These are phyloP conservation scores for Pseudogymnoascus sp. DNA, from an alignment of 2,329 filamentous ascomycete genomes.

Conservation along the genomic window DNA sequence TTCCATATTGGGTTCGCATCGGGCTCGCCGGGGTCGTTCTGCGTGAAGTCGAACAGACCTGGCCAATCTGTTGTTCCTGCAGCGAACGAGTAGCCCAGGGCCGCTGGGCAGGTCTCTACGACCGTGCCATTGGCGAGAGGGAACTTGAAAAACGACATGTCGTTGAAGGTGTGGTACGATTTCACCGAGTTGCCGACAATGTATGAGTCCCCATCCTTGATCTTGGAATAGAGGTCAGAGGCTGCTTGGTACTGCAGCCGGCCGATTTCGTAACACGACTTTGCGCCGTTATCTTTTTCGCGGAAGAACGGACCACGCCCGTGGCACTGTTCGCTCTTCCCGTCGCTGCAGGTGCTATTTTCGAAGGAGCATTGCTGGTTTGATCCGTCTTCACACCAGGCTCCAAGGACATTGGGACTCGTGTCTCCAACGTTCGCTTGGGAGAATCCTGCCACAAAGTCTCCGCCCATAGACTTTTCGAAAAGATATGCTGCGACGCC, in stretches of 20 bases:
- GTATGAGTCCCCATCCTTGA: constrained; percentile 30
- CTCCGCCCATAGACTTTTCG: constrained; percentile 58
- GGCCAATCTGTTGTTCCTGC: constrained; percentile 89
- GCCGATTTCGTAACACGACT: constrained; percentile 70
- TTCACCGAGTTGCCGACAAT: constrained; percentile 62
- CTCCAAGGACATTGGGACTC: constrained; percentile 77
- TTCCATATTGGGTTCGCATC: constrained; percentile 64
- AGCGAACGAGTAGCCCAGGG: constrained; percentile 86
- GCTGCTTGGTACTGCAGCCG: constrained; percentile 62
- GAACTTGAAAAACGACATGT: constrained; percentile 73
- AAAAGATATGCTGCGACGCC: constrained; percentile 82
- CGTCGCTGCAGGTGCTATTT: constrained; percentile 75
- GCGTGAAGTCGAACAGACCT: constrained; percentile 87
- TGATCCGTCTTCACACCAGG: constrained; percentile 82
- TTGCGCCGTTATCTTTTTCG: constrained; percentile 61
- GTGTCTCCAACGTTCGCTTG: constrained; percentile 90
- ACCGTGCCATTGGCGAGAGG: constrained; percentile 62
- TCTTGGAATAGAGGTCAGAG: constrained; percentile 46
- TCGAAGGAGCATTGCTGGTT: constrained; percentile 64
- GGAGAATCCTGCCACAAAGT: constrained; percentile 86
- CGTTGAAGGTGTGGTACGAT: constrained; percentile 77
- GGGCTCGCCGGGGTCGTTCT: constrained; percentile 69
- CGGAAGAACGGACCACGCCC: constrained; percentile 65
- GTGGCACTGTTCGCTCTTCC: constrained; percentile 63
- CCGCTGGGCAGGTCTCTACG: constrained; percentile 74